Conservation (phyloP, 768 basidiomycete species). For the Russula sp. region DNA sequence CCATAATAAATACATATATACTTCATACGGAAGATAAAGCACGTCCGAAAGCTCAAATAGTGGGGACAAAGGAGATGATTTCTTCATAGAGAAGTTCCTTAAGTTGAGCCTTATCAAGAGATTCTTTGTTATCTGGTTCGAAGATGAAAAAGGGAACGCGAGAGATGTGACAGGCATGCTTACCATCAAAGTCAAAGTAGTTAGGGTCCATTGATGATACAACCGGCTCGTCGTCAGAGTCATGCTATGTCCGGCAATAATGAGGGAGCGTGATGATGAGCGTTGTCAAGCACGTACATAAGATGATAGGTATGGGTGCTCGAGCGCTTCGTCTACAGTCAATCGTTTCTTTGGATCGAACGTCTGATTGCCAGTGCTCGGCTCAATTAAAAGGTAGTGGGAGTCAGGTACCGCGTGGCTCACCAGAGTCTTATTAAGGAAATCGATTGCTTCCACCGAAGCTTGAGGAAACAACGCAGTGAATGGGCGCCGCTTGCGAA, state of each 20-base stretch:
- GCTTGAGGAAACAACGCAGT: slow-evolving; percentile 71
- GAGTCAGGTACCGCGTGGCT: slow-evolving; percentile 17
- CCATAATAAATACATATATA: neutral
- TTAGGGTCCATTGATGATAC: slow-evolving; percentile 73
- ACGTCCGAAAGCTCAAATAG: slow-evolving; percentile 37
- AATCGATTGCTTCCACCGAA: slow-evolving; percentile 64
- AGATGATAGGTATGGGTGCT: slow-evolving; percentile 75
- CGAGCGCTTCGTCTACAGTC: slow-evolving; percentile 75
- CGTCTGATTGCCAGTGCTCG: slow-evolving; percentile 40
- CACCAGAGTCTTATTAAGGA: slow-evolving; percentile 65
- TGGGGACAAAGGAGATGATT: slow-evolving; percentile 67
- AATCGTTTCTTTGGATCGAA: slow-evolving; percentile 86
- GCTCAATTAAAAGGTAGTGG: neutral
- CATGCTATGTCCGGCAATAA: slow-evolving; percentile 45
- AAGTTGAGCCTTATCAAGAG: slow-evolving; percentile 69
- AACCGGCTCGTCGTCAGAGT: slow-evolving; percentile 84
- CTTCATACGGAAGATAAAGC: slow-evolving; percentile 10
- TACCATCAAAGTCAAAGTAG: slow-evolving; percentile 89
- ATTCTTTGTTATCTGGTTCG: slow-evolving; percentile 57
- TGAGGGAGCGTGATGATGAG: slow-evolving; percentile 4
- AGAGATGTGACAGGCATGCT: slow-evolving; percentile 28
- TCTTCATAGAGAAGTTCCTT: slow-evolving; percentile 84
- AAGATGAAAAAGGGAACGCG: slow-evolving; percentile 7
- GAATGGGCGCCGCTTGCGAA: slow-evolving; percentile 70
- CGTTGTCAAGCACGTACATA: slow-evolving; percentile 44